Evolutionary conservation across 176 grass and related monocot genomes (phyloP).

Genomic region (Aegilops tauschii): DNA sequence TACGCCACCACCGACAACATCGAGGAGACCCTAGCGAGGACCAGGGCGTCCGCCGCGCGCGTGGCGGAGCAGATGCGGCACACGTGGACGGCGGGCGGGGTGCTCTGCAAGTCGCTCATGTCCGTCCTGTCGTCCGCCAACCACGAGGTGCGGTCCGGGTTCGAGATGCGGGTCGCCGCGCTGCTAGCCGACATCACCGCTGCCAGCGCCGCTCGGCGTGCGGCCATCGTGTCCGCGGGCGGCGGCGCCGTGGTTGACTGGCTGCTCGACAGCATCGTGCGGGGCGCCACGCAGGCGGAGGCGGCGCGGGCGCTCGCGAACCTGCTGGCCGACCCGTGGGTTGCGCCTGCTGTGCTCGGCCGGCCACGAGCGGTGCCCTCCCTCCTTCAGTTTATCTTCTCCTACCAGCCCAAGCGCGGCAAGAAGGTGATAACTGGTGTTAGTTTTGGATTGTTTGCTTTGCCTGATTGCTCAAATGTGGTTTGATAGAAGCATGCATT

Average conservation of each 20-base stretch:
- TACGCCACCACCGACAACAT: constrained; percentile 52
- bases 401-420: constrained; percentile 74
- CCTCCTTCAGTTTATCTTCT: constrained; percentile 91
- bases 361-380: constrained; percentile 66
- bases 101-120: constrained; percentile 71
- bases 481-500: background rate
- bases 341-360: constrained; percentile 60
- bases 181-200: constrained; percentile 87
- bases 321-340: constrained; percentile 60
- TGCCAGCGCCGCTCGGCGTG: constrained; percentile 57
- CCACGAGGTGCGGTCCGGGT: constrained; percentile 81
- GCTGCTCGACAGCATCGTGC: constrained; percentile 77
- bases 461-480: constrained; percentile 7
- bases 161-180: constrained; percentile 88
- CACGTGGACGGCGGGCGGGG: constrained; percentile 59
- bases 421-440: constrained; percentile 53
- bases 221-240: constrained; percentile 75
- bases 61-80: constrained; percentile 69
- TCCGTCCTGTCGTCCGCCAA: constrained; percentile 90
- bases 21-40: constrained; percentile 65
- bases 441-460: constrained; percentile 11
- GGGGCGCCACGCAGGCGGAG: constrained; percentile 68
- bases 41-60: constrained; percentile 64
- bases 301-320: constrained; percentile 84
- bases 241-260: constrained; percentile 83